phyloP scores from a whole-genome alignment of 2,329 filamentous ascomycete genomes.

The Coniochaeta ligniaria region DNA sequence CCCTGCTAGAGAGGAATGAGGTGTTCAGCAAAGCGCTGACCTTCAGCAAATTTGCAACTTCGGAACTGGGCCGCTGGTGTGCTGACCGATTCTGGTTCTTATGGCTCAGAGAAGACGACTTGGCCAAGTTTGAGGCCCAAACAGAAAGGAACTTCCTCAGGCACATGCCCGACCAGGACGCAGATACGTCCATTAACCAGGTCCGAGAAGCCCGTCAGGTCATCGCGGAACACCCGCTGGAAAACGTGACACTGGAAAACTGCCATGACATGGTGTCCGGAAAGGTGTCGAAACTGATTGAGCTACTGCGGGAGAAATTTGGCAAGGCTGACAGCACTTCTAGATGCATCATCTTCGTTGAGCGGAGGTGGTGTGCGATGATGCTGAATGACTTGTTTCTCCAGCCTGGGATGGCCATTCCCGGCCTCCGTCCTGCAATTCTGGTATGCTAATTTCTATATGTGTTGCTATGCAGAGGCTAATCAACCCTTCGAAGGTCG shows the following conservation, averaged over 20 bases:
- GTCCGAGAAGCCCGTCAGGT: constrained; percentile 52
- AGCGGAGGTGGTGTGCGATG: constrained; percentile 69
- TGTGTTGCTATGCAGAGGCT: constrained; percentile 4
- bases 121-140: constrained; percentile 52
- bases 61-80: constrained; percentile 74
- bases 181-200: constrained; percentile 45
- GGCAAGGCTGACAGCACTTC: constrained; percentile 45
- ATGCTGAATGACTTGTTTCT: constrained; percentile 63
- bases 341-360: constrained; percentile 79
- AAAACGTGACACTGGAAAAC: constrained; percentile 16
- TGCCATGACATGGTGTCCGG: constrained; percentile 46
- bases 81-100: constrained; percentile 76
- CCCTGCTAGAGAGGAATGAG: constrained; percentile 28
- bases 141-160: constrained; percentile 24
- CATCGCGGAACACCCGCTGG: constrained; percentile 24
- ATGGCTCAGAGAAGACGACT: constrained; percentile 55
- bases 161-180: constrained; percentile 20
- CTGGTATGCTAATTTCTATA: constrained; percentile 43
- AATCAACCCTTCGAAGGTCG: constrained; percentile 16
- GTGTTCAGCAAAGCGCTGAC: constrained; percentile 50
- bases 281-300: constrained; percentile 61
- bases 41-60: constrained; percentile 52
- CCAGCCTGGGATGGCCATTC: constrained; percentile 44
- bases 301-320: constrained; percentile 58
- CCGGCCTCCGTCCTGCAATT: constrained; percentile 51